Evolutionary conservation across 139 green algal species (phyloP), one percentile per base, ranked within the genome.

Genomic region (Chlamydomonas sp.): DNA sequence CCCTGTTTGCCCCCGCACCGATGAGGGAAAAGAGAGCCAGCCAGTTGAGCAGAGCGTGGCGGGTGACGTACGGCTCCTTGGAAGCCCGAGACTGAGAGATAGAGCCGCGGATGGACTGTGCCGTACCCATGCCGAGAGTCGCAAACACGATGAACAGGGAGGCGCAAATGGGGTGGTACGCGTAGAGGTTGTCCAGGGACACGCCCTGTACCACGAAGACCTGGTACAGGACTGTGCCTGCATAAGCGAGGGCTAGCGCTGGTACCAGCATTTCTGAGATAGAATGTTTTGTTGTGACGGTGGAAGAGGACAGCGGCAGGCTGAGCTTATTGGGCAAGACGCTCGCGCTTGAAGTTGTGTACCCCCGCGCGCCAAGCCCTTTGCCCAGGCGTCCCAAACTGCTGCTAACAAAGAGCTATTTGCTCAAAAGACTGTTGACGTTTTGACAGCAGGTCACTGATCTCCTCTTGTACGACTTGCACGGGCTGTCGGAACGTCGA

Each of bases 101-200:
- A 7, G 58, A 75, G 16, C 83, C 83, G 4, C 83, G 83, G 31
- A 87, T 87, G 9, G 62, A 5, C 58, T 87, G 83, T 3, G 83
- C 83, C 2, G 72, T 1, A 0, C 0, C 12, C 83, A 80, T 87
- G 83, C 83, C 83, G 1, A 87, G 83, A 3, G 62, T 59, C 1
- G 72, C 83, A 31, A 87, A 87, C 0, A 80, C 83, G 10, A 87
- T 81, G 61, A 87, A 87, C 2, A 79, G 60, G n/a, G 74, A 76
- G 0, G 83, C 49, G 16, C n/a, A 75, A 5, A 87, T 66, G 0
- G 83, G 83, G 49, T 87, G 83, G 62, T 31, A 87, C 58, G 72
- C 59, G 63, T 87, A 87, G 4, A 87, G 61, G 16, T n/a, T 2
- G 62, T 80, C 79, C 1, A 81, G 8, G 1, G 69, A 17, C 4